Evolutionary conservation across 495 filamentous ascomycete genomes (phyloP).

Genomic region (Hypoxylon fragiforme): DNA sequence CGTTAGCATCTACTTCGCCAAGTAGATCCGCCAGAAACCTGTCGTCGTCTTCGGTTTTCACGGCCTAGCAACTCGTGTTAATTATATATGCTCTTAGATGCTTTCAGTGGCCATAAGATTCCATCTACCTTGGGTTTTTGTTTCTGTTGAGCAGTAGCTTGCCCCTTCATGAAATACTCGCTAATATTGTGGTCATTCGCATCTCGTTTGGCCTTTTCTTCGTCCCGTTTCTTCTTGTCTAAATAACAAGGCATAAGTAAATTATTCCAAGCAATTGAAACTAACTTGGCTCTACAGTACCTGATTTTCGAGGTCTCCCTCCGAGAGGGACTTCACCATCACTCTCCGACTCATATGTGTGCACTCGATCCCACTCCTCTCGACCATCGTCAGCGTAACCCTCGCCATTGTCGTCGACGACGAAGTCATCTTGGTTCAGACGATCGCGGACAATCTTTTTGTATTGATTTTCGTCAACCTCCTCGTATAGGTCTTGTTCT

Average conservation of each 20-base stretch:
- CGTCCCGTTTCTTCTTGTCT: conserved; percentile 88
- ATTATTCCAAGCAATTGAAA: not conserved
- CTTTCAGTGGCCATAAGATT: not conserved
- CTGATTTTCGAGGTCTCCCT: conserved; percentile 55
- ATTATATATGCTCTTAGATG: not conserved
- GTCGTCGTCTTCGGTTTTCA: conserved; percentile 80
- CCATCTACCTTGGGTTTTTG: conserved; percentile 75
- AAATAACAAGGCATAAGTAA: conserved; percentile 9
- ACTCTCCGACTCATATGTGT: conserved; percentile 68
- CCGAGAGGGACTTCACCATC: conserved; percentile 67
- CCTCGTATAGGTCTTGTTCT: conserved; percentile 85
- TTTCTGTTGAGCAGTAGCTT: conserved; percentile 66
- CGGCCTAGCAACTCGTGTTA: conserved; percentile 37
- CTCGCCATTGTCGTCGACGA: conserved; percentile 91
- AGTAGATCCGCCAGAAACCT: conserved; percentile 83
- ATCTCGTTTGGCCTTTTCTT: conserved; percentile 82
- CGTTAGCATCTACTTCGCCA: conserved; percentile 84
- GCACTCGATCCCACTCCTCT: conserved; percentile 88
- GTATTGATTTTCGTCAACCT: conserved; percentile 96
- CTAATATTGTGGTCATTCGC: conserved; percentile 88
- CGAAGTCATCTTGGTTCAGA: conserved; percentile 93
- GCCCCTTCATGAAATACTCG: conserved; percentile 86
- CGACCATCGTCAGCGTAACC: conserved; percentile 96
- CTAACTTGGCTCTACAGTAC: conserved; percentile 40
- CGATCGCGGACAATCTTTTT: conserved; percentile 91